Conservation (phyloP, 306 rosid genomes). For the Sophora flavescens region DNA sequence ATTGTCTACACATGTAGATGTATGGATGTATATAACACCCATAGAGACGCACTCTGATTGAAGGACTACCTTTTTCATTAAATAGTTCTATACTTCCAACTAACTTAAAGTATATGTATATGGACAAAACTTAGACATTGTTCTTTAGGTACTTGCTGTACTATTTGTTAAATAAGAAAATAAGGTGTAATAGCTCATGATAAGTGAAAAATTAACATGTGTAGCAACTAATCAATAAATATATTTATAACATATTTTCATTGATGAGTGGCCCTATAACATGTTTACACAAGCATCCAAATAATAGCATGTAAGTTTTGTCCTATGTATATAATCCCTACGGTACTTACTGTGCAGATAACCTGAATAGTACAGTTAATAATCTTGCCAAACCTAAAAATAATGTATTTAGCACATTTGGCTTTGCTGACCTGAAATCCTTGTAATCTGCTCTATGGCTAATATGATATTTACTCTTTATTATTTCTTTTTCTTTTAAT, state of each 20-base stretch:
- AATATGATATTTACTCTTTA: constrained; percentile 12
- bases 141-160: no score
- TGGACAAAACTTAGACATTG: no score
- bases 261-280: no score
- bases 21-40: background rate
- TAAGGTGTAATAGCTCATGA: no score
- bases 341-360: background rate
- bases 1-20: background rate
- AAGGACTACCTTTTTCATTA: constrained; percentile 2
- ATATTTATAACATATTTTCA: no score
- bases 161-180: no score
- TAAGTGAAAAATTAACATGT: no score
- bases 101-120: constrained; percentile 20
- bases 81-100: constrained; percentile 21
- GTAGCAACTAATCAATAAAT: no score
- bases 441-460: constrained; percentile 36
- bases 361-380: constrained; percentile 10
- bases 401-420: background rate
- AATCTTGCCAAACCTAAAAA: background rate
- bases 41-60: constrained; percentile 22
- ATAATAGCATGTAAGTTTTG: no score
- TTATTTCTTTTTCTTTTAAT: constrained; percentile 3
- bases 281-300: no score
- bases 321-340: background rate
- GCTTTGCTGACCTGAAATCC: constrained; percentile 24